phyloP scores from a whole-genome alignment of 345 rosid species.

The Isatis tinctoria region DNA sequence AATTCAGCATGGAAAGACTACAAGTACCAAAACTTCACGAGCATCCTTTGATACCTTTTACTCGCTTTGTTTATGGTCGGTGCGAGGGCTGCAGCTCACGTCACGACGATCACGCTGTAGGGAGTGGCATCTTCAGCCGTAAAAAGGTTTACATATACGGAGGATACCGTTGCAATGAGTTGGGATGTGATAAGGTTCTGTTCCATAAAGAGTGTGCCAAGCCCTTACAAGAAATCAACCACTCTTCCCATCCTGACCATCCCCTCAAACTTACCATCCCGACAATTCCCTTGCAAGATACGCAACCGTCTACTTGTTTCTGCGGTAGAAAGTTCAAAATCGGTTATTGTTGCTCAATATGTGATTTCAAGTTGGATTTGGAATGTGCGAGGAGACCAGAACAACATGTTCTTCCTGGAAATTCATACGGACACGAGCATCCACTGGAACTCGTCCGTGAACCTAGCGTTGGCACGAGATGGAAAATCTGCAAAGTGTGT shows the following conservation, averaged over 20 bases:
- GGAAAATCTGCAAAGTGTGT: not conserved
- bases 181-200: not conserved
- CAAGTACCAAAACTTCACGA: not conserved
- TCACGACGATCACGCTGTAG: too few relatives aligned
- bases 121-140: too few relatives aligned
- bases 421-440: not conserved
- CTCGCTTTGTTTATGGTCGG: not conserved
- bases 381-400: not conserved
- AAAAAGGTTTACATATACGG: not conserved
- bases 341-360: not conserved
- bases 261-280: not conserved
- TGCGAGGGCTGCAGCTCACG: not conserved
- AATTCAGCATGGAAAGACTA: too few relatives aligned
- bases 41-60: conserved; percentile 2
- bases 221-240: not conserved
- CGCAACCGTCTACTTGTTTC: too few relatives aligned
- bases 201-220: not conserved
- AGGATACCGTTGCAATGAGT: not conserved
- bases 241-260: not conserved
- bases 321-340: not conserved
- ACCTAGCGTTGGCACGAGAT: too few relatives aligned
- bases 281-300: too few relatives aligned
- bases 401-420: not conserved
- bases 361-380: not conserved
- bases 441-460: not conserved